These are phyloP conservation scores for Steccherinum ochraceum DNA, from an alignment of 768 basidiomycete species.

Conservation along the genomic window DNA sequence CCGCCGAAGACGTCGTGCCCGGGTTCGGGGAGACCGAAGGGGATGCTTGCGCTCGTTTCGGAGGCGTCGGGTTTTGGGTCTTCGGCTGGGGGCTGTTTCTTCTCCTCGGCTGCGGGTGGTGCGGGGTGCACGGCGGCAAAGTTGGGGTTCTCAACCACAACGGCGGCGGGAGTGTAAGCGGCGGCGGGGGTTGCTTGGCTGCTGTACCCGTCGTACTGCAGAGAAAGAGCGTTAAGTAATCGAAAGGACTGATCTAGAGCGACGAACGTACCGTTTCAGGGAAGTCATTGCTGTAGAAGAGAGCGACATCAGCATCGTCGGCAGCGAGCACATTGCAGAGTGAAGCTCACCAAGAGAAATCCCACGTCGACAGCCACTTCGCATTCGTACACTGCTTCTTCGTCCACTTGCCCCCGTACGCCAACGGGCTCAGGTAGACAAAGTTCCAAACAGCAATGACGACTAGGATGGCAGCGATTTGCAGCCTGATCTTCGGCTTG, in stretches of 20 bases:
- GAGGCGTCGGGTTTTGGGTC: constrained; percentile 20
- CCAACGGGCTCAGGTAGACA: constrained; percentile 69
- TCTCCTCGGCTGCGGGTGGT: too few relatives aligned
- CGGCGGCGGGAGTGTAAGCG: background rate
- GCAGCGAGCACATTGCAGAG: background rate
- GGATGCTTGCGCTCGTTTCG: constrained; percentile 19
- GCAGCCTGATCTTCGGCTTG: constrained; percentile 68
- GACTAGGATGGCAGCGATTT: constrained; percentile 71
- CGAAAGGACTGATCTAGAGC: too few relatives aligned
- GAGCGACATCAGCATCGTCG: background rate
- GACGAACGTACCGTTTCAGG: constrained; percentile 49
- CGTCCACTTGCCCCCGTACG: constrained; percentile 88
- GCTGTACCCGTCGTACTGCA: constrained; percentile 54
- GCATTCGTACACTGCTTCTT: constrained; percentile 66
- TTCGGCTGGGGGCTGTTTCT: constrained; percentile 32
- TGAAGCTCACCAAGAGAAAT: constrained; percentile 71
- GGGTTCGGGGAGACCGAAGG: constrained; percentile 59
- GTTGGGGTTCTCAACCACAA: background rate
- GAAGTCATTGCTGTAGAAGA: constrained; percentile 53
- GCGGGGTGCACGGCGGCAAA: constrained; percentile 28
- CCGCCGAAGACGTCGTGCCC: constrained; percentile 69
- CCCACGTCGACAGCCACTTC: constrained; percentile 92
- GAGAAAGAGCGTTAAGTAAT: background rate
- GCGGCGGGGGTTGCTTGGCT: constrained; percentile 11
- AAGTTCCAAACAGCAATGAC: constrained; percentile 76